Percentiles rank a stretch among this genome's conserved stretches.
Conservation (phyloP, 2,329 filamentous ascomycete genomes). For the Diaporthe sp. region DNA sequence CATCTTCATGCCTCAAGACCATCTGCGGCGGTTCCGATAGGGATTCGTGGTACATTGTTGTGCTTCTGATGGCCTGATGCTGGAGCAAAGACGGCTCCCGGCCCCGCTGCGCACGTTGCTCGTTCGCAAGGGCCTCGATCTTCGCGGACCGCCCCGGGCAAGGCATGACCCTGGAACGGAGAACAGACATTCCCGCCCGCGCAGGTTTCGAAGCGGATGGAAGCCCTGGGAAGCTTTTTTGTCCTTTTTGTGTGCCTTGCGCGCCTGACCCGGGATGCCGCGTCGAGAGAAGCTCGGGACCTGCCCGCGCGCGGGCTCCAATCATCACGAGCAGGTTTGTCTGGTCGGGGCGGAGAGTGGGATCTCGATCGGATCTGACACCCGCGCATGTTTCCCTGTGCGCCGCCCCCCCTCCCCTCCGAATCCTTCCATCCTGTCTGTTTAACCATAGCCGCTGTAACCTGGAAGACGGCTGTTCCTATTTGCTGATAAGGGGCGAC, state of each 20-base stretch:
- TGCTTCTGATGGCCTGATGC: constrained; percentile 13
- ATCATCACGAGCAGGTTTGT: neutral
- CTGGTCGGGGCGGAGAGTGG: neutral
- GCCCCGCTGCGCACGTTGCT: neutral
- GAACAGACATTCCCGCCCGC: neutral
- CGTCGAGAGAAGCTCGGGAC: constrained; percentile 1
- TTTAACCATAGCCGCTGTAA: constrained; percentile 19
- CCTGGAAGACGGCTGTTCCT: neutral
- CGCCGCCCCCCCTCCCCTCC: neutral
- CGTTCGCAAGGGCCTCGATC: neutral
- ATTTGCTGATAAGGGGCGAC: no score
- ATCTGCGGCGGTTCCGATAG: neutral
- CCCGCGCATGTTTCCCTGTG: neutral
- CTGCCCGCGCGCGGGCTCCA: constrained; percentile 19
- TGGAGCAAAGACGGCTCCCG: neutral
- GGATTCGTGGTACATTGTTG: neutral
- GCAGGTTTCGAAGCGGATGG: neutral
- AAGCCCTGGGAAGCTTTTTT: neutral
- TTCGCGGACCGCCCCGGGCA: constrained; percentile 20
- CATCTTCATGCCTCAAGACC: neutral
- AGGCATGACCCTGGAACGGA: constrained; percentile 9
- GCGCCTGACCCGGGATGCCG: neutral
- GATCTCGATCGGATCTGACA: constrained; percentile 27
- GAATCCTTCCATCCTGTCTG: neutral
- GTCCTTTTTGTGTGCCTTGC: neutral